Conservation (phyloP, 1,139 yeast genomes). For the Hemisphaericaspora xylofermentans region DNA sequence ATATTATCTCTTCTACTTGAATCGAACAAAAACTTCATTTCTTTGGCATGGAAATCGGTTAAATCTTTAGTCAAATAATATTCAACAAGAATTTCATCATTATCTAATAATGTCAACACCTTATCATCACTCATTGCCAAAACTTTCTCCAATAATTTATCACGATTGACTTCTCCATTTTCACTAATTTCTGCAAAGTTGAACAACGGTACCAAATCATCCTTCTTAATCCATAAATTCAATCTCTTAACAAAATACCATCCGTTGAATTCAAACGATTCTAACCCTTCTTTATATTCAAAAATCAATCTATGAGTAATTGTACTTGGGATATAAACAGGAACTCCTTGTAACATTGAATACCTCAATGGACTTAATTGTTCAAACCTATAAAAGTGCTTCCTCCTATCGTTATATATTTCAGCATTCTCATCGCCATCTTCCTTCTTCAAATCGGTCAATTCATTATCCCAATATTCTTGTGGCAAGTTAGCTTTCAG, state of each 20-base stretch:
- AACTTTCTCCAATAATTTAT: constrained; percentile 19
- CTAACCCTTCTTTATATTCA: constrained; percentile 32
- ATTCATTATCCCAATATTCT: constrained; percentile 17
- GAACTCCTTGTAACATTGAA: constrained; percentile 33
- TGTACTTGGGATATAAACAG: constrained; percentile 34
- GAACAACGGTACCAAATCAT: constrained; percentile 8
- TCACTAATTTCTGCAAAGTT: constrained; percentile 5
- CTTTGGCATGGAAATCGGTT: constrained; percentile 35
- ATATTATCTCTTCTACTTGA: constrained; percentile 20
- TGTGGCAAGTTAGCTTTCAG: constrained; percentile 26
- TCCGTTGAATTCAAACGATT: constrained; percentile 19
- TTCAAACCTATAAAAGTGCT: constrained; percentile 23
- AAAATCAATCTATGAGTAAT: constrained; percentile 27
- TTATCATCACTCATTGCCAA: constrained; percentile 21
- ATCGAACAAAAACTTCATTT: constrained; percentile 22
- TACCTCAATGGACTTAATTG: constrained; percentile 26
- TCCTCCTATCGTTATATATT: constrained; percentile 33
- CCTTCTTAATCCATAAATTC: constrained; percentile 29
- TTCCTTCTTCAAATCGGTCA: constrained; percentile 6
- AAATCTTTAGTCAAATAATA: constrained; percentile 28
- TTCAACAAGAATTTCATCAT: constrained; percentile 36
- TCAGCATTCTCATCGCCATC: constrained; percentile 18
- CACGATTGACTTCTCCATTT: constrained; percentile 13
- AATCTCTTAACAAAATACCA: constrained; percentile 30
- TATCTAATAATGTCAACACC: constrained; percentile 24